Percentiles rank a stretch among this genome's conserved stretches.
phyloP scores from a whole-genome alignment of 805 yeast genomes.

The Clavispora santaluciae region DNA sequence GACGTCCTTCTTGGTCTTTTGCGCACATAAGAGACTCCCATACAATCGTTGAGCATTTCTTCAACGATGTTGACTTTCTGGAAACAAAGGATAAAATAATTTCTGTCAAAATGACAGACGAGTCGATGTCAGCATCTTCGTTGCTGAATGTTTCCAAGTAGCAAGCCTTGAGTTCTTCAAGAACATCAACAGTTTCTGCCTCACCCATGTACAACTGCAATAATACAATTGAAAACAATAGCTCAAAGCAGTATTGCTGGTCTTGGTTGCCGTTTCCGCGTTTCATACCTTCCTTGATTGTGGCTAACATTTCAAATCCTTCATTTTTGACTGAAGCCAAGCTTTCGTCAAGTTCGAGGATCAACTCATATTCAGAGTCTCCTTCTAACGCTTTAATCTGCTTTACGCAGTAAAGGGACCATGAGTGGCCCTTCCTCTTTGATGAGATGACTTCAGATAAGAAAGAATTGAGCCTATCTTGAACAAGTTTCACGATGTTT shows the following conservation, averaged over 20 bases:
- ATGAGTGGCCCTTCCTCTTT: slow-evolving; percentile 45
- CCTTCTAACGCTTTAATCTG: slow-evolving; percentile 26
- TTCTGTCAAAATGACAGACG: slow-evolving; percentile 36
- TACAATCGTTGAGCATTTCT: slow-evolving; percentile 33
- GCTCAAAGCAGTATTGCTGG: slow-evolving; percentile 63
- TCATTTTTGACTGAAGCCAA: slow-evolving; percentile 44
- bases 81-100: slow-evolving; percentile 43
- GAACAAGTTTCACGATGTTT: slow-evolving; percentile 41
- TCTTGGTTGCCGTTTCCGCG: slow-evolving; percentile 21
- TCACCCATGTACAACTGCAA: slow-evolving; percentile 75
- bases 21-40: slow-evolving; percentile 40
- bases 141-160: slow-evolving; percentile 42
- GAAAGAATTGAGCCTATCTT: slow-evolving; percentile 64
- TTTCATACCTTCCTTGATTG: slow-evolving; percentile 20
- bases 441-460: slow-evolving; percentile 51
- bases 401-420: slow-evolving; percentile 56
- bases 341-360: slow-evolving; percentile 55
- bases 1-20: slow-evolving; percentile 21
- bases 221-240: slow-evolving; percentile 69
- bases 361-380: slow-evolving; percentile 15
- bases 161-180: slow-evolving; percentile 67
- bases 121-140: slow-evolving; percentile 21
- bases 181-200: slow-evolving; percentile 67
- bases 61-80: slow-evolving; percentile 31
- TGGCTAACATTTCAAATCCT: slow-evolving; percentile 42